These are phyloP conservation scores for Yarrowia divulgata DNA, from an alignment of 805 yeast genomes.

Conservation along the genomic window DNA sequence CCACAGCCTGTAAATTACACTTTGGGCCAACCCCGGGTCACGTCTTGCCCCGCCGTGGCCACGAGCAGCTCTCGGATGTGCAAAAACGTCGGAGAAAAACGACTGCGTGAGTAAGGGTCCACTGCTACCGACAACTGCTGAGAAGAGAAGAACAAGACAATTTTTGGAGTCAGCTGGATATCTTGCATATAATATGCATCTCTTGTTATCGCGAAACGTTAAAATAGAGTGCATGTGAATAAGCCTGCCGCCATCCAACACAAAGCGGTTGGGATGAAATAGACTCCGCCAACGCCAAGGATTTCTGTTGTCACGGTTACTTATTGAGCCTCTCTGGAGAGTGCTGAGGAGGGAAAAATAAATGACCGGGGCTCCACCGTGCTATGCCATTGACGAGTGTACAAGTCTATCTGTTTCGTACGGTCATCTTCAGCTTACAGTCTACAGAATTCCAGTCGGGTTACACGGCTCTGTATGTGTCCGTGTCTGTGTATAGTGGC, in stretches of 20 bases:
- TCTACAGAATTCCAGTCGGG: no score
- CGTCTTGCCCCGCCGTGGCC: background rate
- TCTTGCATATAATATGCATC: constrained; percentile 27
- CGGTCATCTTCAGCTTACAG: no score
- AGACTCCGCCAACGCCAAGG: constrained; percentile 11
- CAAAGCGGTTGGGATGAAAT: constrained; percentile 27
- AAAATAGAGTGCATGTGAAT: constrained; percentile 32
- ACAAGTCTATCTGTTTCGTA: no score
- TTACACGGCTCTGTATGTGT: no score
- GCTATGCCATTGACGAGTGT: no score
- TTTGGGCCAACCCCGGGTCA: constrained; percentile 5
- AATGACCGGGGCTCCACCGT: no score
- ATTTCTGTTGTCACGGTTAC: constrained; percentile 26
- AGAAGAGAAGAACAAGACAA: background rate
- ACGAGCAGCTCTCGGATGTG: background rate
- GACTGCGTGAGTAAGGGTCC: background rate
- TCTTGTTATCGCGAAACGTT: constrained; percentile 34
- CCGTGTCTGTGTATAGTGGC: background rate
- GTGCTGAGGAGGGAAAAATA: no score
- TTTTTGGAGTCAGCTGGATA: constrained; percentile 32
- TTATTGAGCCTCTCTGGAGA: background rate
- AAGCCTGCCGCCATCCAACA: constrained; percentile 8
- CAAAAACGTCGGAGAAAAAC: constrained; percentile 1
- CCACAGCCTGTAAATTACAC: constrained; percentile 39
- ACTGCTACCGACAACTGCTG: background rate